Evolutionary conservation across 495 filamentous ascomycete genomes (phyloP), one percentile per base, ranked within the genome.

Genomic region (Neurospora cerealis): DNA sequence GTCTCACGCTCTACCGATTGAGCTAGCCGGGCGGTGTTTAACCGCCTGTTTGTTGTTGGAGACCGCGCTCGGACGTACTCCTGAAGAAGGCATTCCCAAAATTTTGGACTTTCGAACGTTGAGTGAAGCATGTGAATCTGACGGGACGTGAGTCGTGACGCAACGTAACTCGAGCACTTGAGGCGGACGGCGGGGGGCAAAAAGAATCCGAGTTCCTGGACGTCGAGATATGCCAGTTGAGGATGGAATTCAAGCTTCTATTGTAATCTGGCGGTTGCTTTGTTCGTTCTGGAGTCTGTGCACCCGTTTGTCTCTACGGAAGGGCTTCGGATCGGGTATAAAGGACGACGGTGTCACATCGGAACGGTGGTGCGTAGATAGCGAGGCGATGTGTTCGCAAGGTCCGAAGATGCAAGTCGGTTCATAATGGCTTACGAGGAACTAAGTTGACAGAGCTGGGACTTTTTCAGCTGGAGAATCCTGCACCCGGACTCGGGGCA

Each of bases 1-100:
- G 88, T 89, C 88, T 89, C 86, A 89, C 88, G 88, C 88, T 90
- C 88, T 89, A 88, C 88, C 88, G 88, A 90, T 89, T 90, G 88
- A 90, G 88, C 87, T 90, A 90, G 86, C 87, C 78, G 70, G 70
- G 70, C 70, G 54, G 24, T 62, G 28, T 9, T 66, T 66, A 66
- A 34, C 54, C 54, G 54, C 24, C 54, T 9, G 15, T 66, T 24
- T 66, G 28, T 34, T 34, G 28, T 66, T 66, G 54, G 28, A 66
- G 15, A 19, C 28, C 2, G 24, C 54, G 54, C 28, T 66, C 28
- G 28, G 15, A 66, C 28, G 15, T 15, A 62, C 24, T 34, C 6
- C 3, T 34, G 24, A 66, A 66, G 54, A 66, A 36, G 28, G 6
- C 54, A 66, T 66, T 8, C 15, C 54, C 15, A 66, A 9, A 19